Percentiles rank a stretch among this genome's conserved stretches.
Evolutionary conservation across 2,329 filamentous ascomycete species (phyloP).

Genomic region (Diaporthe caulivora): DNA sequence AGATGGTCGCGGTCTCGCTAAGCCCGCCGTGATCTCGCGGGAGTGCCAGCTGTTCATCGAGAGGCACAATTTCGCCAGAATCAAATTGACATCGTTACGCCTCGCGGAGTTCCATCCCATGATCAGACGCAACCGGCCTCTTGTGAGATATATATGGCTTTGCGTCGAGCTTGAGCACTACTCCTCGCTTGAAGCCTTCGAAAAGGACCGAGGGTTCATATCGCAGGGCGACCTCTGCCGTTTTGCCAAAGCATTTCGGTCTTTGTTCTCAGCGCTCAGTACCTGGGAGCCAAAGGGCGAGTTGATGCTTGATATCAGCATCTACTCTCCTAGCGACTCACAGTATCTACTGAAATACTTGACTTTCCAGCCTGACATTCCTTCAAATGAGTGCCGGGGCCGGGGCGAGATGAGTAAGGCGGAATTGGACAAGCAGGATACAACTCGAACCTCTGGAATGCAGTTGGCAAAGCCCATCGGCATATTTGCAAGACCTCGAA

Average conservation of each 20-base stretch:
- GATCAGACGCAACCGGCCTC: slow-evolving; percentile 45
- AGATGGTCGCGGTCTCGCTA: slow-evolving; percentile 42
- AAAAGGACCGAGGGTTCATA: no score
- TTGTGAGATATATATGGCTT: slow-evolving; percentile 47
- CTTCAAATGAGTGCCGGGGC: neutral
- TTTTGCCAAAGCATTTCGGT: slow-evolving; percentile 40
- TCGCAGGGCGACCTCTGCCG: slow-evolving; percentile 31
- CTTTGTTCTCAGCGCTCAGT: slow-evolving; percentile 46
- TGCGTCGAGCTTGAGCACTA: slow-evolving; percentile 48
- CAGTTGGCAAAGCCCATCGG: neutral
- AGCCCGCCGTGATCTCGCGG: slow-evolving; percentile 47
- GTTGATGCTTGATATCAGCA: slow-evolving; percentile 3
- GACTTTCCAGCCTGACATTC: neutral
- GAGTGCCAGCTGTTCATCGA: slow-evolving; percentile 49
- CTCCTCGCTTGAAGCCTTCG: slow-evolving; percentile 42
- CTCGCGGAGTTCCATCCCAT: slow-evolving; percentile 46
- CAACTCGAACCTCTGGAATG: neutral
- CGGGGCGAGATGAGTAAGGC: no score
- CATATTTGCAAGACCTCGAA: neutral
- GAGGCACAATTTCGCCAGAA: slow-evolving; percentile 47
- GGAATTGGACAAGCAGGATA: neutral
- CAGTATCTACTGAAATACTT: neutral
- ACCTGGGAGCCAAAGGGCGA: slow-evolving; percentile 43
- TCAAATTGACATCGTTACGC: slow-evolving; percentile 47
- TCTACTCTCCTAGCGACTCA: slow-evolving; percentile 1